Percentiles rank a stretch among this genome's conserved stretches.
Conservation (phyloP, 2,329 filamentous ascomycete genomes). For the Colletotrichum acutatum region DNA sequence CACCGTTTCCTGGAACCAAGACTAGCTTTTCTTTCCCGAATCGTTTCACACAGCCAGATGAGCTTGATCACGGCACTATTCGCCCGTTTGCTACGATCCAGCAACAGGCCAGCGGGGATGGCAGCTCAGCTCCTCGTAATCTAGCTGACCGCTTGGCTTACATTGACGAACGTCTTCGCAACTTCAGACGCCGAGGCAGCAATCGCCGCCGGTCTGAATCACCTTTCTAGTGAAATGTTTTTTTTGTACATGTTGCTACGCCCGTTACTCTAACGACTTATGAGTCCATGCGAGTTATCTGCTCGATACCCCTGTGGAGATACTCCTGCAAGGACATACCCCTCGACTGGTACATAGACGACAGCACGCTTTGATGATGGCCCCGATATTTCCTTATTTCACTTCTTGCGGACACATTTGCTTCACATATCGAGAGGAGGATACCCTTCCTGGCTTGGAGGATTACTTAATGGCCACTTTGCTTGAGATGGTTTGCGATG, state of each 20-base stretch:
- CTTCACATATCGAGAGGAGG: conserved; percentile 33
- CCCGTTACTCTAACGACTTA: conserved; percentile 34
- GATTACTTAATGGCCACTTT: conserved; percentile 26
- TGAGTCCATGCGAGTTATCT: conserved; percentile 31
- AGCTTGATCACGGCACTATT: conserved; percentile 56
- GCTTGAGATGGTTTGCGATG: conserved; percentile 24
- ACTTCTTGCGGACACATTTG: conserved; percentile 31
- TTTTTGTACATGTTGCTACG: conserved; percentile 39
- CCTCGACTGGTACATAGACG: conserved; percentile 34
- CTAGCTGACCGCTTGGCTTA: conserved; percentile 66
- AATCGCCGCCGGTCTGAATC: conserved; percentile 60
- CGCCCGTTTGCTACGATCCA: conserved; percentile 69
- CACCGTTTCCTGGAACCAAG: conserved; percentile 63
- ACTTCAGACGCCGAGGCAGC: conserved; percentile 58
- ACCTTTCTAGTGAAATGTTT: conserved; percentile 51
- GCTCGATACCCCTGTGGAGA: conserved; percentile 28
- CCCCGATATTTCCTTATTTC: conserved; percentile 19
- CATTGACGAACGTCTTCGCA: conserved; percentile 67
- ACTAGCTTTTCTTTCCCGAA: conserved; percentile 71
- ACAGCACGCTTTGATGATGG: conserved; percentile 33
- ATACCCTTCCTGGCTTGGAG: conserved; percentile 25
- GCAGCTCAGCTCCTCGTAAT: conserved; percentile 51
- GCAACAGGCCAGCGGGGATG: conserved; percentile 50
- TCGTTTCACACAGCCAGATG: conserved; percentile 59
- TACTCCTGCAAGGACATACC: conserved; percentile 31